Conservation (phyloP, 768 basidiomycete species). For the Calocera viscosa region DNA sequence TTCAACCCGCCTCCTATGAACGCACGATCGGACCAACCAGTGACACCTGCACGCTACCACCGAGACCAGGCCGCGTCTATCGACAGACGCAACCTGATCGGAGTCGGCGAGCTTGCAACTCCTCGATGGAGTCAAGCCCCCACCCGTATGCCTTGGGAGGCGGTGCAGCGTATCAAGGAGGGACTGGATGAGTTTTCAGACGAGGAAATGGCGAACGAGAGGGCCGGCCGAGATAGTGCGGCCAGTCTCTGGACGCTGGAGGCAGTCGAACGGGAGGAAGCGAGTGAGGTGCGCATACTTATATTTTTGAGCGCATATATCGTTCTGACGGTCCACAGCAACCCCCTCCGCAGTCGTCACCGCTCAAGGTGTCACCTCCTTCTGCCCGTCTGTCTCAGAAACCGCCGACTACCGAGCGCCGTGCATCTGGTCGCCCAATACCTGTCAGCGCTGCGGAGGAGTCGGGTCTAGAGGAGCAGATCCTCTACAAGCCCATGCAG, state of each 20-base stretch:
- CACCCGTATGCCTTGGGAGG: slow-evolving; percentile 7
- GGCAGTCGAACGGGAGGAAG: slow-evolving; percentile 69
- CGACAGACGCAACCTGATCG: slow-evolving; percentile 77
- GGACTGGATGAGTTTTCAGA: slow-evolving; percentile 19
- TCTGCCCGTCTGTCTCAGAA: neutral
- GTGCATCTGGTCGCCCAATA: neutral
- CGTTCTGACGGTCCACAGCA: neutral
- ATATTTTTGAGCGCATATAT: slow-evolving; percentile 2
- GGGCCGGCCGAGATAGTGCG: slow-evolving; percentile 25
- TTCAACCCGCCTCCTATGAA: slow-evolving; percentile 12
- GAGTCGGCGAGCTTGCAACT: slow-evolving; percentile 93
- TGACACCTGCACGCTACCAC: slow-evolving; percentile 47
- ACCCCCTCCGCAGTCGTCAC: neutral
- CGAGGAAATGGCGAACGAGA: slow-evolving; percentile 26
- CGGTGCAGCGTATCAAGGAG: slow-evolving; percentile 13
- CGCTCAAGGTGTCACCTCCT: neutral
- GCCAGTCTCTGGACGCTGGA: slow-evolving; percentile 86
- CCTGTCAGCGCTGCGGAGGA: neutral
- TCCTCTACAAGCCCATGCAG: slow-evolving; percentile 6
- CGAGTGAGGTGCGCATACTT: slow-evolving; percentile 41
- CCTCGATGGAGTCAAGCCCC: slow-evolving; percentile 55
- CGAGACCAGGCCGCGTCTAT: slow-evolving; percentile 53
- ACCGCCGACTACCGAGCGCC: neutral
- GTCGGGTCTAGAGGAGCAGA: neutral
- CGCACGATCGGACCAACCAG: slow-evolving; percentile 36